Percentiles rank a stretch among this genome's conserved stretches.
phyloP scores from a whole-genome alignment of 2,329 filamentous ascomycete species.

The Clonostachys rosea region DNA sequence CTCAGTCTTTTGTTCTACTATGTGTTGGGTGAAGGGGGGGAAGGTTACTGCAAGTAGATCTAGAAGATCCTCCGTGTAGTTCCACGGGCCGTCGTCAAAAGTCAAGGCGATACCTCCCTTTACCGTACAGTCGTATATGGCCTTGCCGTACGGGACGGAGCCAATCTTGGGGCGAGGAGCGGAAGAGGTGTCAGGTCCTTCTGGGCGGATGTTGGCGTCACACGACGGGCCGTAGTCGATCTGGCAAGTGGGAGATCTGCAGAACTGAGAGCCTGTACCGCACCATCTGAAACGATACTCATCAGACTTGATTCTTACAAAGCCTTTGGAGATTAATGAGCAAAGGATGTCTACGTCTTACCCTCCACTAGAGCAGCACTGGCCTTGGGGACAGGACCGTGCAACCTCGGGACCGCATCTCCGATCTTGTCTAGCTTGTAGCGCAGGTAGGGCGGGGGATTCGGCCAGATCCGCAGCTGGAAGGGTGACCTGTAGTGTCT shows the following conservation, averaged over 20 bases:
- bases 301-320: too few relatives aligned
- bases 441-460: too few relatives aligned
- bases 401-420: conserved; percentile 33
- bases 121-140: conserved; percentile 32
- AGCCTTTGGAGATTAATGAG: background rate
- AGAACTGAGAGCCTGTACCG: conserved; percentile 49
- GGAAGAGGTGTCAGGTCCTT: conserved; percentile 47
- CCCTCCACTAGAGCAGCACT: conserved; percentile 38
- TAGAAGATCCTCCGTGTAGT: conserved; percentile 34
- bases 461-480: too few relatives aligned
- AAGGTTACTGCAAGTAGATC: conserved; percentile 19
- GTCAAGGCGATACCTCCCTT: conserved; percentile 34
- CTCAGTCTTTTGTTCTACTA: too few relatives aligned
- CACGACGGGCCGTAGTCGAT: conserved; percentile 57
- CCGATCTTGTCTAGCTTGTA: conserved; percentile 22
- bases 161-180: conserved; percentile 42
- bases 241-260: conserved; percentile 56
- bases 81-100: conserved; percentile 39
- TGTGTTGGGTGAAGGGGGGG: conserved; percentile 1
- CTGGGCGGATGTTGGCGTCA: conserved; percentile 49
- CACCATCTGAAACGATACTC: conserved; percentile 37
- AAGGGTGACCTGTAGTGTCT: too few relatives aligned
- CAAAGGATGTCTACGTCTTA: conserved; percentile 10
- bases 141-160: conserved; percentile 46
- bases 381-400: conserved; percentile 20